Base-by-base conservation (phyloP, 345 rosid species). In the Euclidium syriacum region DNA sequence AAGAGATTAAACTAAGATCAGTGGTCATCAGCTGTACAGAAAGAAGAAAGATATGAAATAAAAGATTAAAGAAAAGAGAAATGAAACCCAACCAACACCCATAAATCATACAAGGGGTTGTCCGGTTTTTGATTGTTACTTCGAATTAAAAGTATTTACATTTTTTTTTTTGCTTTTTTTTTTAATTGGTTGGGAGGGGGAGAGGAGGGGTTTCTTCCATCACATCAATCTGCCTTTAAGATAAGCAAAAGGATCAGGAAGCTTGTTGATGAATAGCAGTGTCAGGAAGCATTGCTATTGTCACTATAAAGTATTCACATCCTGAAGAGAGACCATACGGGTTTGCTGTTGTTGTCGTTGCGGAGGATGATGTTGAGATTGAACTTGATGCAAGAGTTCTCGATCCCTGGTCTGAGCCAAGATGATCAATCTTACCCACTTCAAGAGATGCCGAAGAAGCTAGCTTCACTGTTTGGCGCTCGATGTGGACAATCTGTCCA, bases 231-330 rank as follows among this genome's bases (percentile, higher is more conserved):
- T 78, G 86, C 84, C 73, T 54, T 64, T 24, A 41, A 85, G 79
- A 77, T 58, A 71, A 64, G 65, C 75, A 71, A 57, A 70, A 76
- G 76, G 91, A 82, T 92, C 98, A 92, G 94, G 95, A 87, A 89
- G 92, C 58, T 65, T 82, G 73, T 41, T 83, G 72, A 82, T 75
- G 91, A 76, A 85, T 84, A 68, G 83, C 61, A 47, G 89, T 78
- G 61, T 82, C 96, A 32, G 99, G 99, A 77, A 95, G 74, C 97
- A 95, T 95, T 18, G 99, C 99, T 75, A 95, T 81, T 34, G 97
- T 90, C 80, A 90, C 97, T 62, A 95, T 59, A 67, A 83, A 95
- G 79, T 81, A 90, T 82, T 84, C 96, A 74, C 88, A 84, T 58
- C 99, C 97, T 58, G 78, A 51, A 12, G 95, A 83, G 56, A 94